phyloP scores from a whole-genome alignment of 78 protist species.

The Chrysochromulina tobinii region DNA sequence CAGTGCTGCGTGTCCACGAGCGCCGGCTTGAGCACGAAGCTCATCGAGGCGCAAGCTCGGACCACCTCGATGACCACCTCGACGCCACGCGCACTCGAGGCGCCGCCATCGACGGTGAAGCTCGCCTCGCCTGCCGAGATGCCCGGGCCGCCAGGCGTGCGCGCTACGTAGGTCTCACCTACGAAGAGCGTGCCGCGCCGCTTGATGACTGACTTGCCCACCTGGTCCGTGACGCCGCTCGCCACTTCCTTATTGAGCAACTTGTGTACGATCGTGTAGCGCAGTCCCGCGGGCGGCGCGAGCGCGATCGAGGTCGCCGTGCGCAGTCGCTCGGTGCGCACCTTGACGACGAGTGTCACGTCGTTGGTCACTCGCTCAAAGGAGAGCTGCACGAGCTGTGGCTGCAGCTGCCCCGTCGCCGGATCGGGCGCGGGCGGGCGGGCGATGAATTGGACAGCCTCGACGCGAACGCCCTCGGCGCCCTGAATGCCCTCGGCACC shows the following conservation, averaged over 20 bases:
- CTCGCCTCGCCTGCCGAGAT: background rate
- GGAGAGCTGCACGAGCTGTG: background rate
- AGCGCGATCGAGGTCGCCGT: no score
- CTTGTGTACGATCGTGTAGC: background rate
- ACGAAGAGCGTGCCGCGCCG: background rate
- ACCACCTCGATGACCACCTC: background rate
- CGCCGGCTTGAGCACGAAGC: background rate
- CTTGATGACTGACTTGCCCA: background rate
- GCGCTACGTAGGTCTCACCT: background rate
- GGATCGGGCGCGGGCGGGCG: no score
- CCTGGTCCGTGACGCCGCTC: background rate
- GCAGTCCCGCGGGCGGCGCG: no score
- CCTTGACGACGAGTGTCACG: background rate
- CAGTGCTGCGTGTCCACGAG: no score
- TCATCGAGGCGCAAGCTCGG: background rate
- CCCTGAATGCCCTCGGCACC: background rate
- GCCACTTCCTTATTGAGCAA: background rate
- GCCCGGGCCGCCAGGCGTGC: background rate
- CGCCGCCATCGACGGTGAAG: no score
- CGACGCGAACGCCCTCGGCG: background rate
- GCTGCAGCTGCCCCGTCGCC: background rate
- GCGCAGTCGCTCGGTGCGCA: no score
- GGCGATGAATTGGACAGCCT: no score
- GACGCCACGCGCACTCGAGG: background rate
- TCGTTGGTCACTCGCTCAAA: background rate